Conservation (phyloP, 345 rosid species). For the Eucalyptus albens region DNA sequence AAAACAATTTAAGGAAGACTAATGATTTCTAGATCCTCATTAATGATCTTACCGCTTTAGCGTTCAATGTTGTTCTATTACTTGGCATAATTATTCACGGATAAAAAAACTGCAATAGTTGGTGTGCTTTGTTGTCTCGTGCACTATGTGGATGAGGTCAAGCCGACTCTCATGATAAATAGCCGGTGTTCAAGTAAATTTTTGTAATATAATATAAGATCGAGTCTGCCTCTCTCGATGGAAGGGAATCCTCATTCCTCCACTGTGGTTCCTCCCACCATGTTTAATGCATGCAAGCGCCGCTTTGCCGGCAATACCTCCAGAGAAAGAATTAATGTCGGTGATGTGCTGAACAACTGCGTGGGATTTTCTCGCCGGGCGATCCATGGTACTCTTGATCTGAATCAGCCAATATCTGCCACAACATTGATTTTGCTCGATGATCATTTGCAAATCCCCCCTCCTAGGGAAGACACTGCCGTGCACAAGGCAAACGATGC, state of each 20-base stretch:
- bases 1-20: background rate
- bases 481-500: background rate
- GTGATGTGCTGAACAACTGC: background rate
- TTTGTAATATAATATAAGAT: background rate
- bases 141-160: background rate
- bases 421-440: background rate
- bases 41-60: background rate
- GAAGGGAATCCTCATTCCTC: background rate
- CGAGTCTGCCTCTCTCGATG: background rate
- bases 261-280: background rate
- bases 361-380: background rate
- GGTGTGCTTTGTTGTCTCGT: background rate
- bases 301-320: background rate
- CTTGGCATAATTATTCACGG: background rate
- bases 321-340: background rate
- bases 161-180: background rate
- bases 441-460: background rate
- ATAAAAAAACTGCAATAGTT: background rate
- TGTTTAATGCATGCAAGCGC: background rate
- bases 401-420: background rate
- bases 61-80: background rate
- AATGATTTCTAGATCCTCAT: background rate
- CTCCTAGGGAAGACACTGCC: background rate
- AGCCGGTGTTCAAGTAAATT: background rate
- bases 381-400: background rate